Evolutionary conservation across 2,329 filamentous ascomycete species (phyloP).

Genomic region (Xylariomycetidae sp.): DNA sequence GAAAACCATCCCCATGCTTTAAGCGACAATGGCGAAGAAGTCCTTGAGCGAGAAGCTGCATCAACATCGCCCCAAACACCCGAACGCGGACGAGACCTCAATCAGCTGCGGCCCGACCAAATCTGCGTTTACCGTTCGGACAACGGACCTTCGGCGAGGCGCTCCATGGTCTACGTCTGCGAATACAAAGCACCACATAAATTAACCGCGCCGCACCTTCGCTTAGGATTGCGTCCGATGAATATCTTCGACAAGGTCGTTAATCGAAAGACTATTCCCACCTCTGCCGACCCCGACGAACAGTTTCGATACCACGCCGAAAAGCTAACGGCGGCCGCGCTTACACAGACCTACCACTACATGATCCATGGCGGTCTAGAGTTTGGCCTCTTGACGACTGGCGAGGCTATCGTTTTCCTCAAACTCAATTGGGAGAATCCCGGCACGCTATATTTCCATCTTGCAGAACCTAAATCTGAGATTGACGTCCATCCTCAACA

Average conservation of each 20-base stretch:
- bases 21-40: constrained; percentile 17
- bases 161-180: constrained; percentile 27
- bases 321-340: constrained; percentile 27
- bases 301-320: constrained; percentile 8
- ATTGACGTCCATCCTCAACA: constrained; percentile 16
- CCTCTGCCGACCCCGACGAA: constrained; percentile 6
- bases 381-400: constrained; percentile 38
- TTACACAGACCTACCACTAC: constrained; percentile 45
- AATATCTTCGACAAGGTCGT: constrained; percentile 34
- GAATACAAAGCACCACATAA: constrained; percentile 47
- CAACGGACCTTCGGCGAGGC: constrained; percentile 3
- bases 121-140: constrained; percentile 24
- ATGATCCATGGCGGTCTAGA: constrained; percentile 42
- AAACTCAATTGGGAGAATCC: constrained; percentile 26
- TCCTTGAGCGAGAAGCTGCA: constrained; percentile 7
- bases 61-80: constrained; percentile 13
- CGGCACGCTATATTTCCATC: constrained; percentile 25
- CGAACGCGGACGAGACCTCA: constrained; percentile 10
- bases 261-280: constrained; percentile 10
- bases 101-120: constrained; percentile 26
- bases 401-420: constrained; percentile 41
- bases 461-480: constrained; percentile 24
- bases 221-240: constrained; percentile 35
- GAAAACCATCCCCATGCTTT: constrained; percentile 25
- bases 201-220: constrained; percentile 36